Conservation (phyloP, 306 rosid species). For the Glycyrrhiza uralensis region DNA sequence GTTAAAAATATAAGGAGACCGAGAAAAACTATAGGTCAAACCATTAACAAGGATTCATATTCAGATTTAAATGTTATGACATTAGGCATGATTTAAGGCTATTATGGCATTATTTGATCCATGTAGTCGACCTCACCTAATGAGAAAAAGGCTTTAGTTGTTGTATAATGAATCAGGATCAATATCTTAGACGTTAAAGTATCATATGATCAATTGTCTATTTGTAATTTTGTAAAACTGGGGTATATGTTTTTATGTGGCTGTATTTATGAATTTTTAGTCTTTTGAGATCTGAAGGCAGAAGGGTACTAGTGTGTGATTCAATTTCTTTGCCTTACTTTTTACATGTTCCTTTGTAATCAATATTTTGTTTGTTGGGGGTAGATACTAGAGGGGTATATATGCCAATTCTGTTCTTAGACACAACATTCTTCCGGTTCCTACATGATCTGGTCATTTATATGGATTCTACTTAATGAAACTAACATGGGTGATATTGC, state of each 20-base stretch:
- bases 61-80: too few species aligned
- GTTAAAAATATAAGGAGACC: too few species aligned
- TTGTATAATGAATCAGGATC: too few species aligned
- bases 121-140: too few species aligned
- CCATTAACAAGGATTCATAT: too few species aligned
- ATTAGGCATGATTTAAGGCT: too few species aligned
- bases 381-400: not conserved
- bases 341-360: not conserved
- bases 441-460: not conserved
- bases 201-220: not conserved
- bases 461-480: constrained; percentile 17
- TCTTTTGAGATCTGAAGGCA: not conserved
- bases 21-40: too few species aligned
- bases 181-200: not conserved
- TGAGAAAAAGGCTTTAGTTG: too few species aligned
- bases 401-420: not conserved
- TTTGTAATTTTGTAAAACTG: too few species aligned
- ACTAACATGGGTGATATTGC: constrained; percentile 40
- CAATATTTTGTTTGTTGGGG: not conserved
- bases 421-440: not conserved
- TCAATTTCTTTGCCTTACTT: not conserved
- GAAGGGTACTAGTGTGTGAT: not conserved
- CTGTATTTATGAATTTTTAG: not conserved
- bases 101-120: too few species aligned
- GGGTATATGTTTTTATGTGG: too few species aligned